Conservation (phyloP, 1,284 basidiomycete species). For the Coniferiporia weirii region DNA sequence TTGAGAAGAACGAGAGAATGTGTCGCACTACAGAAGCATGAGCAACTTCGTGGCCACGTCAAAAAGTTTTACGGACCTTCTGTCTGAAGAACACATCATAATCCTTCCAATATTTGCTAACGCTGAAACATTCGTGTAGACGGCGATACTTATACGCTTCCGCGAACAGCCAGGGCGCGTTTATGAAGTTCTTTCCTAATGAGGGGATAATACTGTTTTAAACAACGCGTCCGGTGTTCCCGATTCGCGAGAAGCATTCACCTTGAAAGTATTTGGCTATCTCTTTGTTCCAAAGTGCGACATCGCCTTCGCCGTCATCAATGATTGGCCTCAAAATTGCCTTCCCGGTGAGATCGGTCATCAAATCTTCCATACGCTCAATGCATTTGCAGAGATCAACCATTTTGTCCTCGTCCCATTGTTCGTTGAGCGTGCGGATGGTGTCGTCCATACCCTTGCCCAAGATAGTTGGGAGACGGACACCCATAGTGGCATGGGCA, state of each 20-base stretch:
- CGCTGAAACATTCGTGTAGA: constrained; percentile 91
- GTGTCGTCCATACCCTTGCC: constrained; percentile 96
- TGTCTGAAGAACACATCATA: constrained; percentile 92
- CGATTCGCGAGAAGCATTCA: constrained; percentile 22
- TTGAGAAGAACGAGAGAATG: constrained; percentile 87
- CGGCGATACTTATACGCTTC: constrained; percentile 98
- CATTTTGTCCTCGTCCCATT: constrained; percentile 80
- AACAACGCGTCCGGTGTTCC: neutral
- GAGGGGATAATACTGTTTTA: neutral
- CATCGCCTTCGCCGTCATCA: constrained; percentile 92
- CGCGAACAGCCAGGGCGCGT: constrained; percentile 91
- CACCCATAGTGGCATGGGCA: constrained; percentile 91
- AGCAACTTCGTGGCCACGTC: constrained; percentile 15
- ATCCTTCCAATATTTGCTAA: constrained; percentile 87
- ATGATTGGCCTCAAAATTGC: constrained; percentile 80
- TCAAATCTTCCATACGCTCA: constrained; percentile 79
- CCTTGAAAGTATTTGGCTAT: constrained; percentile 92
- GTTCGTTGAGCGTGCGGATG: constrained; percentile 85
- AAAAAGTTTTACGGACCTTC: constrained; percentile 47
- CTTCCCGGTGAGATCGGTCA: constrained; percentile 77
- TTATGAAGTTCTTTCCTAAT: constrained; percentile 92
- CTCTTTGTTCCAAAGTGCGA: constrained; percentile 96
- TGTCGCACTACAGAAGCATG: constrained; percentile 68
- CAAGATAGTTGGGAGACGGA: constrained; percentile 90
- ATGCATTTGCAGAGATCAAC: constrained; percentile 86